Conservation (phyloP, 192 early-diverging fungal genomes). For the Backusella australiensis region DNA sequence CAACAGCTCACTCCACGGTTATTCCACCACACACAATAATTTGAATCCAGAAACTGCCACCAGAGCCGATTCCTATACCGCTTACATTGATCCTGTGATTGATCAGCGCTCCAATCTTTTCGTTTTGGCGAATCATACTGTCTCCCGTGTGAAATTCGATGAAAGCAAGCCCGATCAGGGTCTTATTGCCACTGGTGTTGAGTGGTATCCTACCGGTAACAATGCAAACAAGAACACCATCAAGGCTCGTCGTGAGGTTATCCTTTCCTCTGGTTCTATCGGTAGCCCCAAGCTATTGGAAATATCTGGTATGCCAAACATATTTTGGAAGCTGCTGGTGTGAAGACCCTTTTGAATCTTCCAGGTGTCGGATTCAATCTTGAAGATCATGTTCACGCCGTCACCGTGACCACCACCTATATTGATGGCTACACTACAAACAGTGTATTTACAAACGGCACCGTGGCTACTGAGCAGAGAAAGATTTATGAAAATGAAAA, state of each 20-base stretch:
- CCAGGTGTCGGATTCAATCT: constrained; percentile 24
- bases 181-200: not conserved
- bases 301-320: not conserved
- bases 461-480: not conserved
- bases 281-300: constrained; percentile 25
- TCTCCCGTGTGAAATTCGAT: not conserved
- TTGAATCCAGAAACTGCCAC: not conserved
- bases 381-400: not conserved
- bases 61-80: not conserved
- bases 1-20: not conserved
- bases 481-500: not conserved
- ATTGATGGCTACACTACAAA: not conserved
- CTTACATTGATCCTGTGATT: not conserved
- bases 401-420: not conserved
- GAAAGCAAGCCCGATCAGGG: not conserved
- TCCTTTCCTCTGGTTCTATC: constrained; percentile 32
- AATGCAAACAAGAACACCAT: constrained; percentile 3
- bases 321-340: not conserved
- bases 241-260: constrained; percentile 30
- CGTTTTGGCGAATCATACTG: not conserved
- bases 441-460: not conserved
- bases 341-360: constrained; percentile 22
- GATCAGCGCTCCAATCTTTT: not conserved
- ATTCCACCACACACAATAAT: not conserved
- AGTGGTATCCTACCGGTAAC: not conserved